Conservation (phyloP, 2,329 filamentous ascomycete species). For the Xylariaceae sp. region DNA sequence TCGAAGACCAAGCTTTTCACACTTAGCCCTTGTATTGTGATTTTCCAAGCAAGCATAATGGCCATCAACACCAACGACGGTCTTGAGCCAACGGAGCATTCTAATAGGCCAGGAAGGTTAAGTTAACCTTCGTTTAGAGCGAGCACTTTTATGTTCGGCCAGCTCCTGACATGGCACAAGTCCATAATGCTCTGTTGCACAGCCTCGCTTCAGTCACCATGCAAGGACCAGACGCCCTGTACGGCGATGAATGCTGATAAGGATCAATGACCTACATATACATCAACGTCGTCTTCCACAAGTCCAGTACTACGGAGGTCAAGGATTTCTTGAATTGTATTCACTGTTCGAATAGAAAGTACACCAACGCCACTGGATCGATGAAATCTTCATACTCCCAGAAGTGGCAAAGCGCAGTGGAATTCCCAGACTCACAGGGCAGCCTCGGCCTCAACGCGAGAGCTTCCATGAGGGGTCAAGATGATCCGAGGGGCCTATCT, state of each 20-base stretch:
- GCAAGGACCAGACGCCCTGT: conserved; percentile 26
- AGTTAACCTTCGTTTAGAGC: conserved; percentile 6
- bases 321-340: conserved; percentile 30
- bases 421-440: conserved; percentile 29
- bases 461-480: conserved; percentile 29
- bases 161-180: conserved; percentile 23
- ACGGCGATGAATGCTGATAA: conserved; percentile 7
- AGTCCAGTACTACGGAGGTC: conserved; percentile 16
- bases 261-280: no score
- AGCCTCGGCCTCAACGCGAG: conserved; percentile 32
- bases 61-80: no score
- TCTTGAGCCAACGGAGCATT: conserved; percentile 13
- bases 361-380: conserved; percentile 33
- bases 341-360: conserved; percentile 31
- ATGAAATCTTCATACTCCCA: conserved; percentile 34
- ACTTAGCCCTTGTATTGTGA: no score
- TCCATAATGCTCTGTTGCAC: conserved; percentile 22
- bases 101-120: conserved; percentile 17
- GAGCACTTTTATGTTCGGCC: conserved; percentile 19
- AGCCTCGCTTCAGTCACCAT: conserved; percentile 32
- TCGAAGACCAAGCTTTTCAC: no score
- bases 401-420: conserved; percentile 29
- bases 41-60: no score
- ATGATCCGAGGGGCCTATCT: conserved; percentile 24
- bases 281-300: no score